Evolutionary conservation across 495 filamentous ascomycete genomes (phyloP).

Genomic region (Penicillium robsamsonii): DNA sequence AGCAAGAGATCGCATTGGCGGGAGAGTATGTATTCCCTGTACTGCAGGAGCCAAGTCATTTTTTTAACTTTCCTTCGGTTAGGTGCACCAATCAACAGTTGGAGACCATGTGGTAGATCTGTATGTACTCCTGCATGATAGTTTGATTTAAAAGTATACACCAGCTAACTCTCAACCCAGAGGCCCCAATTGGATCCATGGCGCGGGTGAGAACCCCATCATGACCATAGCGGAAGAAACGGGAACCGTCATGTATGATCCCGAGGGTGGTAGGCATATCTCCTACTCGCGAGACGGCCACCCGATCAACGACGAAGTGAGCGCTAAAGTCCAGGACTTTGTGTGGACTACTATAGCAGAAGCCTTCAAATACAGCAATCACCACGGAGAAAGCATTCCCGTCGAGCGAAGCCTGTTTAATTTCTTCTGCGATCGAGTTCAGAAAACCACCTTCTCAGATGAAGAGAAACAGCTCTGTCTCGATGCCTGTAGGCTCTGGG

Average conservation of each 20-base stretch:
- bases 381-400: constrained; percentile 61
- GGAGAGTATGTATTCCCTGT: constrained; percentile 55
- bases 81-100: constrained; percentile 42
- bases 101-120: constrained; percentile 48
- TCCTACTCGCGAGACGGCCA: constrained; percentile 65
- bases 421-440: constrained; percentile 67
- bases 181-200: constrained; percentile 96
- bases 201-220: constrained; percentile 81
- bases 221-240: constrained; percentile 70
- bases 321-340: constrained; percentile 53
- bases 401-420: constrained; percentile 68
- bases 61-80: background rate
- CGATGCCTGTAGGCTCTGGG: constrained; percentile 75
- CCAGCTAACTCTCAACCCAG: constrained; percentile 33
- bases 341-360: constrained; percentile 79
- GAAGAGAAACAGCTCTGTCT: constrained; percentile 55
- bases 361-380: constrained; percentile 78
- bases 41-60: background rate
- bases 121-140: constrained; percentile 21
- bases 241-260: constrained; percentile 54
- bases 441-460: constrained; percentile 49
- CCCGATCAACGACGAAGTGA: constrained; percentile 49
- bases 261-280: constrained; percentile 50
- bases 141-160: background rate
- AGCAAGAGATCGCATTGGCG: constrained; percentile 78